These are phyloP conservation scores for Hypoxylon sp. DNA, from an alignment of 2,329 filamentous ascomycete genomes.

Conservation along the genomic window DNA sequence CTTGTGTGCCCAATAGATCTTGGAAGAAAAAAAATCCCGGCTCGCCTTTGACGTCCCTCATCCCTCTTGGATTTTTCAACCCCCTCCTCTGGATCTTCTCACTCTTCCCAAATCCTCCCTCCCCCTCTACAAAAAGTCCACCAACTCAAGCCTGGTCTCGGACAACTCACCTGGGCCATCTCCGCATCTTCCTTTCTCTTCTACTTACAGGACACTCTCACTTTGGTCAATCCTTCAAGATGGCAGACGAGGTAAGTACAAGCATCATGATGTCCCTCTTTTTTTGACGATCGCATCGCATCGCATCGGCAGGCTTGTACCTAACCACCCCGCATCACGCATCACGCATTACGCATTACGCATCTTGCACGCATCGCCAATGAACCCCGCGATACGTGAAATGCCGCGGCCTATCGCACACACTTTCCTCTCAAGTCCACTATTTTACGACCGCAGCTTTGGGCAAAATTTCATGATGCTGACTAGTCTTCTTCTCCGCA, in stretches of 20 bases:
- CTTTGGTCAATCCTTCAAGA: slow-evolving; percentile 62
- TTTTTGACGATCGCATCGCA: slow-evolving; percentile 33
- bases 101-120: slow-evolving; percentile 30
- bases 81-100: slow-evolving; percentile 36
- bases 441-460: slow-evolving; percentile 6
- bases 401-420: slow-evolving; percentile 1
- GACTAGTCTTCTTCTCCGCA: slow-evolving; percentile 52
- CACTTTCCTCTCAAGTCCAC: slow-evolving; percentile 2
- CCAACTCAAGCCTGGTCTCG: slow-evolving; percentile 25
- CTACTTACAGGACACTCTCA: slow-evolving; percentile 40
- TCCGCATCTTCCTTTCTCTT: slow-evolving; percentile 54
- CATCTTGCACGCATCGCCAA: slow-evolving; percentile 38
- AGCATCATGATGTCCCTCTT: slow-evolving; percentile 26
- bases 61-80: slow-evolving; percentile 30
- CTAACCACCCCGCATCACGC: slow-evolving; percentile 49
- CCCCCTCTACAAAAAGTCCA: slow-evolving; percentile 41
- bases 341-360: slow-evolving; percentile 40
- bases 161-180: slow-evolving; percentile 27
- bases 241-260: slow-evolving; percentile 66
- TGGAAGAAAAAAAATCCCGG: slow-evolving; percentile 40
- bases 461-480: slow-evolving; percentile 30
- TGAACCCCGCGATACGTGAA: slow-evolving; percentile 40
- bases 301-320: slow-evolving; percentile 30
- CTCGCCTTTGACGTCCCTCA: slow-evolving; percentile 32
- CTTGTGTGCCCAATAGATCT: slow-evolving; percentile 37